These are phyloP conservation scores for Buxus sempervirens DNA, from an alignment of 164 flowering plant species.

Conservation along the genomic window DNA sequence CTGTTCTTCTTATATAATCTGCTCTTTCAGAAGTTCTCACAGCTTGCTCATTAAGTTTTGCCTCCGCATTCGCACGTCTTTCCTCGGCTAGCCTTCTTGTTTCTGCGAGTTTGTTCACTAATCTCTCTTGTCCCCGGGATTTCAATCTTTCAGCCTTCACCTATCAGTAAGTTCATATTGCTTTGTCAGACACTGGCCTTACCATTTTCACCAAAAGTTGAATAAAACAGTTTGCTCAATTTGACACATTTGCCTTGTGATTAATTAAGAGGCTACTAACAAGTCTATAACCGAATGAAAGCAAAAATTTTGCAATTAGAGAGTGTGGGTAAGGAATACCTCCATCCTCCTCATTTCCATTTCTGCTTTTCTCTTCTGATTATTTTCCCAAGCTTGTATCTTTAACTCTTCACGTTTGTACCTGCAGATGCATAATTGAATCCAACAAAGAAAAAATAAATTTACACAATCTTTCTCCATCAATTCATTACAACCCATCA, in stretches of 20 bases:
- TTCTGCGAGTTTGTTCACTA: conserved; percentile 67
- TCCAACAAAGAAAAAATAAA: not conserved
- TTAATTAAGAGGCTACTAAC: not conserved
- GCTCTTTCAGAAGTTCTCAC: conserved; percentile 77
- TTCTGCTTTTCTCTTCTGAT: conserved; percentile 90
- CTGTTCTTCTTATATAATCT: conserved; percentile 86
- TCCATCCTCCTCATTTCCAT: conserved; percentile 86
- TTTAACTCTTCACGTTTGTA: conserved; percentile 92
- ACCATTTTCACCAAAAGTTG: not conserved
- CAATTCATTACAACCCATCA: conserved; percentile 1
- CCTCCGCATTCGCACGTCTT: conserved; percentile 84
- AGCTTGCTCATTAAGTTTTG: conserved; percentile 70
- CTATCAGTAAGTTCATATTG: conserved; percentile 21
- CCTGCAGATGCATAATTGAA: conserved; percentile 34
- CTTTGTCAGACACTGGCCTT: not conserved
- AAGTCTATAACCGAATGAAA: not conserved
- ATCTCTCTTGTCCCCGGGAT: conserved; percentile 76
- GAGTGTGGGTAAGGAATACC: conserved; percentile 32
- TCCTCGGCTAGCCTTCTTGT: conserved; percentile 86
- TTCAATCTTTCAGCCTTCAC: conserved; percentile 86
- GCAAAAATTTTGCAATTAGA: not conserved
- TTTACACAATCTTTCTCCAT: not conserved
- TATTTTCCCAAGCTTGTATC: conserved; percentile 97
- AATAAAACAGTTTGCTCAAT: too few species aligned
- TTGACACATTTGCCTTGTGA: too few species aligned